These are phyloP conservation scores for Phytopythium cucurbitacearum DNA, from an alignment of 352 stramenopile species.

Conservation along the genomic window DNA sequence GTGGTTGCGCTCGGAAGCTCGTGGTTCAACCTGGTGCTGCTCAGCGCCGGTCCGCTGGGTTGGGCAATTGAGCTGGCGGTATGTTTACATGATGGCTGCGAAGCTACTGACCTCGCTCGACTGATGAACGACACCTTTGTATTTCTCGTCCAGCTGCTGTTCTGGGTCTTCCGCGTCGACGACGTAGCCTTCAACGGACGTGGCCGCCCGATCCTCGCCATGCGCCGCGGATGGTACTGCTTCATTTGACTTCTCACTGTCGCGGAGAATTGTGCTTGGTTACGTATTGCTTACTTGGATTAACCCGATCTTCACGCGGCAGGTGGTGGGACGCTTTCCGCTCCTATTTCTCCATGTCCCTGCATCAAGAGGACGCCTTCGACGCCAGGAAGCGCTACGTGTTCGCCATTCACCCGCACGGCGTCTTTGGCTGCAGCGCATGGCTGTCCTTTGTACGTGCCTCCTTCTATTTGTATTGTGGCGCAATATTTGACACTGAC, in stretches of 20 bases:
- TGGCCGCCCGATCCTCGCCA: slow-evolving; percentile 18
- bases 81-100: neutral
- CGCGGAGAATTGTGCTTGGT: neutral
- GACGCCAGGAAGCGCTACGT: slow-evolving; percentile 28
- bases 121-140: neutral
- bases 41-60: slow-evolving; percentile 20
- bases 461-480: neutral
- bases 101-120: neutral
- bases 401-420: slow-evolving; percentile 49
- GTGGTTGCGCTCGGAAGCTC: slow-evolving; percentile 7
- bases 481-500: neutral
- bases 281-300: neutral
- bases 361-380: slow-evolving; percentile 37
- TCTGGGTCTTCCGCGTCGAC: slow-evolving; percentile 30
- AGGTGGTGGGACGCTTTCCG: slow-evolving; percentile 39
- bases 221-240: slow-evolving; percentile 27
- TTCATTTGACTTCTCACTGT: neutral
- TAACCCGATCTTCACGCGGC: neutral
- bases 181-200: slow-evolving; percentile 36
- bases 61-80: slow-evolving; percentile 20
- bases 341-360: slow-evolving; percentile 34
- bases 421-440: slow-evolving; percentile 42
- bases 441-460: slow-evolving; percentile 38
- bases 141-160: slow-evolving; percentile 13
- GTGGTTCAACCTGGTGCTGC: slow-evolving; percentile 20